phyloP scores from a whole-genome alignment of 345 rosid genomes.

The Hypericum perforatum region DNA sequence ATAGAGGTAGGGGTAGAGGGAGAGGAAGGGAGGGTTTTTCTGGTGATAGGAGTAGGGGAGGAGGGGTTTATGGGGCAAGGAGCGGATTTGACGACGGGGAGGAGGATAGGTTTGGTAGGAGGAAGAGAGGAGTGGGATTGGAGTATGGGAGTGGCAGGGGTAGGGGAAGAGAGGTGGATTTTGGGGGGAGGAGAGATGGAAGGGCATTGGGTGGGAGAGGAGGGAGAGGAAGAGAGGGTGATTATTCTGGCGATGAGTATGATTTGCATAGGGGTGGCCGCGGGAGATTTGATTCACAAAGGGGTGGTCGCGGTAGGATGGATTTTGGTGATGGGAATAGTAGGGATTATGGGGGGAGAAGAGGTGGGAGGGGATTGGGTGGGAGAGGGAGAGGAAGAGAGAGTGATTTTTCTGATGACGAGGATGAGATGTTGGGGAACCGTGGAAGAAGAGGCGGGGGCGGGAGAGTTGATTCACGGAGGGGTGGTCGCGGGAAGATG shows the following conservation, averaged over 20 bases:
- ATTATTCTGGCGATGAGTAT: no score
- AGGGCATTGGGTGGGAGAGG: conserved; percentile 11
- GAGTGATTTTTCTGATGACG: no score
- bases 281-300: no score
- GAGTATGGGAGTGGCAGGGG: conserved; percentile 5
- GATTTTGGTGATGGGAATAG: conserved; percentile 6
- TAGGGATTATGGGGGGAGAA: conserved; percentile 16
- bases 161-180: neutral
- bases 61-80: neutral
- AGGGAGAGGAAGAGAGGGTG: no score
- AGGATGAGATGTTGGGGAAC: no score
- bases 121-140: conserved; percentile 8
- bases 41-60: conserved; percentile 26
- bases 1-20: conserved; percentile 14
- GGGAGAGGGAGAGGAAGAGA: neutral
- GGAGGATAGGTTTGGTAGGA: conserved; percentile 5
- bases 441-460: no score
- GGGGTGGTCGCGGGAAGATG: no score
- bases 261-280: no score
- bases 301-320: no score
- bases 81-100: neutral
- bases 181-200: conserved; percentile 19
- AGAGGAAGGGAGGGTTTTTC: conserved; percentile 15
- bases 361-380: conserved; percentile 14
- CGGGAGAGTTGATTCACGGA: no score